Conservation (phyloP, 2,329 filamentous ascomycete genomes). For the Cladosporium halotolerans region DNA sequence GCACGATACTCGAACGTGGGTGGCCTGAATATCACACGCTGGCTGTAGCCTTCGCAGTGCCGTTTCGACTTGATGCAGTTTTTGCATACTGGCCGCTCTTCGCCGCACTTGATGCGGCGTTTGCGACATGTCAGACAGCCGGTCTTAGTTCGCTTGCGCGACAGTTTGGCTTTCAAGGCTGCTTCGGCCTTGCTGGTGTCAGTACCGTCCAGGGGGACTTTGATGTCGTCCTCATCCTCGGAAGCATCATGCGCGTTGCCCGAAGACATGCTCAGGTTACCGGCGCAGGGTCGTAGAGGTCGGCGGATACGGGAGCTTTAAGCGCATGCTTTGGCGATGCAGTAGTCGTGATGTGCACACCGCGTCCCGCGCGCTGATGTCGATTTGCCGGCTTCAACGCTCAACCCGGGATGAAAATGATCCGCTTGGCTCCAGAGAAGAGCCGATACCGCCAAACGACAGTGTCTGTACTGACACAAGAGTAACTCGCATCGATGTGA, state of each 20-base stretch:
- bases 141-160: conserved; percentile 73
- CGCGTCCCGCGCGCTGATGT: too few relatives aligned
- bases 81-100: conserved; percentile 72
- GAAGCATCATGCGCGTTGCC: conserved; percentile 1
- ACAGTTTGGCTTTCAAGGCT: conserved; percentile 25
- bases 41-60: conserved; percentile 76
- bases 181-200: conserved; percentile 26
- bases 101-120: conserved; percentile 94
- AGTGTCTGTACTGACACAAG: too few relatives aligned
- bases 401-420: too few relatives aligned
- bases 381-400: too few relatives aligned
- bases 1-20: conserved; percentile 54
- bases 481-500: neutral
- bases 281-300: neutral
- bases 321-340: too few relatives aligned
- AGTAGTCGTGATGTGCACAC: too few relatives aligned
- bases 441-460: too few relatives aligned
- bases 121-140: conserved; percentile 90
- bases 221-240: conserved; percentile 6
- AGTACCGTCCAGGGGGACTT: conserved; percentile 5
- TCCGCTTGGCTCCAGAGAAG: too few relatives aligned
- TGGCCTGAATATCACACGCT: conserved; percentile 74
- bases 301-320: neutral
- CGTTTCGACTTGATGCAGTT: conserved; percentile 86
- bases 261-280: neutral